phyloP scores from a whole-genome alignment of 176 grass and related monocot genomes.

The Thinopyrum elongatum region DNA sequence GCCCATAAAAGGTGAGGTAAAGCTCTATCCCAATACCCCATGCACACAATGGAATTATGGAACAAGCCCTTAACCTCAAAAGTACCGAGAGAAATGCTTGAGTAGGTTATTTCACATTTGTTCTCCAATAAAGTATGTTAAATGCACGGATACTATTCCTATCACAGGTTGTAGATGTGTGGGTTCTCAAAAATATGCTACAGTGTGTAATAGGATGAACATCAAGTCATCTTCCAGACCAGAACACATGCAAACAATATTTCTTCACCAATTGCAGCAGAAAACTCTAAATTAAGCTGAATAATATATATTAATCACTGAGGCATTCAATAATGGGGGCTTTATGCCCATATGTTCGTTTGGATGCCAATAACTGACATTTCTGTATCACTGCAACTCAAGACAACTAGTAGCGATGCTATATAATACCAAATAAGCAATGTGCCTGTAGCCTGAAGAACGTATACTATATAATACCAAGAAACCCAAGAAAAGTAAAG shows the following conservation, averaged over 20 bases:
- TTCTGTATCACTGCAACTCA: not conserved
- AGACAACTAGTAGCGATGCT: not conserved
- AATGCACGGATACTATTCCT: not conserved
- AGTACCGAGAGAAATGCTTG: not conserved
- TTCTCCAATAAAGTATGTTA: not conserved
- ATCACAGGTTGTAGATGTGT: not conserved
- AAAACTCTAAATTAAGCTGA: not conserved
- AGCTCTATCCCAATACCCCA: not conserved
- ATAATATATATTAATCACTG: not conserved
- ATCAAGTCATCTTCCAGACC: not conserved
- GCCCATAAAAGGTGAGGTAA: not conserved
- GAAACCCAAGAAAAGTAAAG: constrained; percentile 14
- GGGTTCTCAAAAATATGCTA: not conserved
- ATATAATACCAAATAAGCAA: not conserved
- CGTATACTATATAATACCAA: not conserved
- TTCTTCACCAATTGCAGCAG: not conserved
- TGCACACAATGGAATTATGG: not conserved
- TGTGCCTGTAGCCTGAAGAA: not conserved
- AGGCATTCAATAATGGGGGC: not conserved
- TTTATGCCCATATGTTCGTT: not conserved
- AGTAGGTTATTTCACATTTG: constrained; percentile 7
- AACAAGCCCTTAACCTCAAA: not conserved
- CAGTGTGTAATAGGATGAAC: not conserved
- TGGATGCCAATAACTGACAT: not conserved
- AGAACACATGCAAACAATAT: not conserved